Conservation (phyloP, 768 basidiomycete genomes). For the Pulveroboletus frians region DNA sequence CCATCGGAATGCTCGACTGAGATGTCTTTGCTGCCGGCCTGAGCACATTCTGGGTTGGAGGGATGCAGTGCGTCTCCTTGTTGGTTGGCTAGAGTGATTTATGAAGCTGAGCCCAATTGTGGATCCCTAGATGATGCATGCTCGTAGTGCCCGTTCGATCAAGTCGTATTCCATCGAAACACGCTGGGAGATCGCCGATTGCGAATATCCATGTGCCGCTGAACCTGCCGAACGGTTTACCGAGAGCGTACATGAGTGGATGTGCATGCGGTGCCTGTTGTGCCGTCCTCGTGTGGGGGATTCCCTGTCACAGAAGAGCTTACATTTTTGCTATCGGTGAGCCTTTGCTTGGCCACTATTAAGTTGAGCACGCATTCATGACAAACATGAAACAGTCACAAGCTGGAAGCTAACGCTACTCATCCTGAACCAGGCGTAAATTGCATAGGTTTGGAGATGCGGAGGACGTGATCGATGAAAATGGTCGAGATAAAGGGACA, state of each 20-base stretch:
- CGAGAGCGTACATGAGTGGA: not conserved
- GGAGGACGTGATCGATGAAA: not conserved
- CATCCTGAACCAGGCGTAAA: not conserved
- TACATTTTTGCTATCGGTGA: not conserved
- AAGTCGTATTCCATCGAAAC: too few species aligned
- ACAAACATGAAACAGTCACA: not conserved
- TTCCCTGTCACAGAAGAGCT: rapidly evolving
- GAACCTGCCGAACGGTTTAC: not conserved
- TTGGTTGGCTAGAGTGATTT: not conserved
- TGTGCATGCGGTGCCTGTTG: conserved; percentile 1
- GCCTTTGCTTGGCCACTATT: not conserved
- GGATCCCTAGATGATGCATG: not conserved
- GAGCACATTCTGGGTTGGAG: not conserved
- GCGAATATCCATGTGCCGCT: not conserved
- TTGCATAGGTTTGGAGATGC: not conserved
- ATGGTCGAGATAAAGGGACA: too few species aligned
- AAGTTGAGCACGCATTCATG: not conserved
- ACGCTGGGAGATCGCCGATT: too few species aligned
- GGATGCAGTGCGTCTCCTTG: not conserved
- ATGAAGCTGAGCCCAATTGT: not conserved
- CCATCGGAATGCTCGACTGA: not conserved
- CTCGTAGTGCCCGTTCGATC: not conserved
- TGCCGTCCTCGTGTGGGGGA: conserved; percentile 7
- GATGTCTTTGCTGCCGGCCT: not conserved
- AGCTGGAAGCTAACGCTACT: not conserved